Percentiles rank a stretch among this genome's conserved stretches.
Evolutionary conservation across 495 filamentous ascomycete genomes (phyloP).

Genomic region (Trypethelium eluteriae): DNA sequence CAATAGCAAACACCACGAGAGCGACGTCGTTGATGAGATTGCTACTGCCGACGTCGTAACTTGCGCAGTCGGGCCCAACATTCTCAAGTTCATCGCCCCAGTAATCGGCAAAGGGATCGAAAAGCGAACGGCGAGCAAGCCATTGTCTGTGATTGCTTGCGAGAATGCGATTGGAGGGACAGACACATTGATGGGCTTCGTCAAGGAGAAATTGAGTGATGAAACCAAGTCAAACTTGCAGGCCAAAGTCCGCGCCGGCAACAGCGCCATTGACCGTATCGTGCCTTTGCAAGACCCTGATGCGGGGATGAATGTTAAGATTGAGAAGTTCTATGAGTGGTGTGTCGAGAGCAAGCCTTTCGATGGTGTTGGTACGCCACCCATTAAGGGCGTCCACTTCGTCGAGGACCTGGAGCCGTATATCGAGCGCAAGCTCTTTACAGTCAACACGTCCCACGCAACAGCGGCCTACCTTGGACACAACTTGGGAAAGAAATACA

Average conservation of each 20-base stretch:
- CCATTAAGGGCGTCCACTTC: constrained; percentile 83
- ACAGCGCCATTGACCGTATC: constrained; percentile 96
- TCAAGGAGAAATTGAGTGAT: constrained; percentile 53
- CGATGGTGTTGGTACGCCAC: constrained; percentile 52
- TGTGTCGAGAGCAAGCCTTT: constrained; percentile 84
- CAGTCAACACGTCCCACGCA: constrained; percentile 96
- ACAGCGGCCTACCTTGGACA: constrained; percentile 96
- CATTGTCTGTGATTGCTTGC: constrained; percentile 88
- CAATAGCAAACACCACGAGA: constrained; percentile 79
- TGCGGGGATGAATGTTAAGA: constrained; percentile 78
- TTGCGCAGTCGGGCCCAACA: constrained; percentile 90
- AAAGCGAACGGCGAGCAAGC: constrained; percentile 58
- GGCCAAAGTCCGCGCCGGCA: constrained; percentile 61
- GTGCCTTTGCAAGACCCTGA: constrained; percentile 78
- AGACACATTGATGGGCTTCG: constrained; percentile 69
- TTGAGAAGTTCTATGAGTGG: constrained; percentile 99
- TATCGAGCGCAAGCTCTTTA: constrained; percentile 98
- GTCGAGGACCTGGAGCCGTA: constrained; percentile 86
- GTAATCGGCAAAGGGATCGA: constrained; percentile 88
- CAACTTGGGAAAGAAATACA: constrained; percentile 68
- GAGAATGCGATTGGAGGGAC: constrained; percentile 95
- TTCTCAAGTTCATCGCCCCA: constrained; percentile 92
- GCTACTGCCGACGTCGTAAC: constrained; percentile 81
- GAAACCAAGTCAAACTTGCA: constrained; percentile 37
- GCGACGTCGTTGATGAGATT: constrained; percentile 75